Conservation (phyloP, 2,329 filamentous ascomycete species). For the Diaporthe helianthi region DNA sequence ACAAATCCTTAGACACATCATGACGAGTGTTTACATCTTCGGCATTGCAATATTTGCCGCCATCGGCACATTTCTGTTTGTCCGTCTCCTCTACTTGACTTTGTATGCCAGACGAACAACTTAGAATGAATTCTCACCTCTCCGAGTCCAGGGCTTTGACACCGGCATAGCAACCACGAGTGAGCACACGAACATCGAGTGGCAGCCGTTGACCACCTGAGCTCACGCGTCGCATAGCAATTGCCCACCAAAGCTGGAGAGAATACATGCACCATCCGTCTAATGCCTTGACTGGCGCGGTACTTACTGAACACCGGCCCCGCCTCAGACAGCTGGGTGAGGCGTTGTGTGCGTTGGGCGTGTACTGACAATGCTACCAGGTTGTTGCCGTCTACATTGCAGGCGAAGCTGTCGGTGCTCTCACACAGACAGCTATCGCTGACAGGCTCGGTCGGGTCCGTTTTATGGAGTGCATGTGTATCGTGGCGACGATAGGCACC, state of each 20-base stretch:
- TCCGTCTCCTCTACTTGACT: slow-evolving; percentile 45
- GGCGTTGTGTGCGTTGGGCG: not conserved
- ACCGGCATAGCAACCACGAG: slow-evolving; percentile 67
- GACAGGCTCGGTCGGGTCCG: slow-evolving; percentile 60
- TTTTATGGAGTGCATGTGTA: slow-evolving; percentile 61
- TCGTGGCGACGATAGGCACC: slow-evolving; percentile 61
- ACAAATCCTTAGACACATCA: not conserved
- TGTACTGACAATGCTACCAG: slow-evolving; percentile 36
- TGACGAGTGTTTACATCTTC: slow-evolving; percentile 49
- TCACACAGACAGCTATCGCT: slow-evolving; percentile 59
- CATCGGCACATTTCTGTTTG: slow-evolving; percentile 65
- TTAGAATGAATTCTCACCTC: not conserved
- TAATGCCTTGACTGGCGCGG: slow-evolving; percentile 60
- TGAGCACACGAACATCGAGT: slow-evolving; percentile 39
- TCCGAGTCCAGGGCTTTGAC: slow-evolving; percentile 62
- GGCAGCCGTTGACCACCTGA: not conserved
- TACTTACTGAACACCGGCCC: slow-evolving; percentile 40
- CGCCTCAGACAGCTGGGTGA: too few species aligned
- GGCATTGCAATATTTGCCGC: slow-evolving; percentile 62
- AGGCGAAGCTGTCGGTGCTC: slow-evolving; percentile 62
- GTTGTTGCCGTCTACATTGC: slow-evolving; percentile 67
- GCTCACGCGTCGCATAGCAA: slow-evolving; percentile 47
- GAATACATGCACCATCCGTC: slow-evolving; percentile 64
- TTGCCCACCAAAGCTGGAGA: slow-evolving; percentile 66
- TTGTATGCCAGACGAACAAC: not conserved